Conservation (phyloP, 1,284 basidiomycete species). For the Anthracocystis panici-leucophaei region DNA sequence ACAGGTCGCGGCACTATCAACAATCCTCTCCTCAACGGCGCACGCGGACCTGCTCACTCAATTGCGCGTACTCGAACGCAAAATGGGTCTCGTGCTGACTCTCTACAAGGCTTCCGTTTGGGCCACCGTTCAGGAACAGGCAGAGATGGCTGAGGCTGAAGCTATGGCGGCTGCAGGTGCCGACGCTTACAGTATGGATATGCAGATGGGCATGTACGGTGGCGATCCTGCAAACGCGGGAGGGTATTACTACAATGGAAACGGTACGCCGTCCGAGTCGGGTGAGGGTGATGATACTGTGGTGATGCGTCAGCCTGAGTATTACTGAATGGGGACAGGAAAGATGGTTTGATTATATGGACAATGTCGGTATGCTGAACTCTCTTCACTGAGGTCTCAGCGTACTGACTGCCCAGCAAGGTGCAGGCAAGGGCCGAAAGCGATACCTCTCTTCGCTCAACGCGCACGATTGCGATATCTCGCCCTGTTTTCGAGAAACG, state of each 20-base stretch:
- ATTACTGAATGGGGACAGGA: constrained; percentile 21
- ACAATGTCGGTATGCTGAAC: background rate
- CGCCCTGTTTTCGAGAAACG: too few species aligned
- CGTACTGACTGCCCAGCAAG: too few species aligned
- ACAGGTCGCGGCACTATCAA: constrained; percentile 68
- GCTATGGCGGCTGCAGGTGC: constrained; percentile 43
- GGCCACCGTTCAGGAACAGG: constrained; percentile 89
- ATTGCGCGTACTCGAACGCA: constrained; percentile 85
- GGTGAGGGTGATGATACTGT: constrained; percentile 42
- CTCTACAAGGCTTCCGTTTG: constrained; percentile 95
- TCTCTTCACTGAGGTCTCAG: too few species aligned
- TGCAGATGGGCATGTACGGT: constrained; percentile 31
- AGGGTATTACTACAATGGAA: constrained; percentile 18
- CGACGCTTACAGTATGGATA: constrained; percentile 31
- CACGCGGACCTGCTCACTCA: constrained; percentile 82
- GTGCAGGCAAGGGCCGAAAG: too few species aligned
- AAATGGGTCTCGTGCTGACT: constrained; percentile 82
- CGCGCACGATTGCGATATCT: too few species aligned
- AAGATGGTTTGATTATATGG: background rate
- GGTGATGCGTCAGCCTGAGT: constrained; percentile 38
- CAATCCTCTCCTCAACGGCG: constrained; percentile 74
- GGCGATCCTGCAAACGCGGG: constrained; percentile 8
- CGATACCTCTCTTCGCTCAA: too few species aligned
- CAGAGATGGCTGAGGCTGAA: constrained; percentile 72
- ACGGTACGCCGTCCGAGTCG: constrained; percentile 8